phyloP scores from a whole-genome alignment of 768 basidiomycete species.

The Plicaturopsis crispa region DNA sequence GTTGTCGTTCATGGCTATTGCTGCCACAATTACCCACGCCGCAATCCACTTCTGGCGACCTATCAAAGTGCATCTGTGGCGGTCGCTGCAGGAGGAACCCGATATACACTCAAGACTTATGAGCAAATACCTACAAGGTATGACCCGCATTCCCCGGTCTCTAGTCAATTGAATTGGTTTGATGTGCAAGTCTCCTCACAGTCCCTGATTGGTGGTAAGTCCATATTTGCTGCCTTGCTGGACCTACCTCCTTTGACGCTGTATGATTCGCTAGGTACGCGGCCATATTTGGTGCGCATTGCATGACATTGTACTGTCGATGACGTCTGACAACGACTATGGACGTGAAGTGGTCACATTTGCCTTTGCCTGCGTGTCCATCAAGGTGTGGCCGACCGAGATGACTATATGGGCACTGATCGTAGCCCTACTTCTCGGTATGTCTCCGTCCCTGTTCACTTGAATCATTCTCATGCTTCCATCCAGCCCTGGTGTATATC shows the following conservation, averaged over 20 bases:
- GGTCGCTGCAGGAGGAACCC: slow-evolving; percentile 36
- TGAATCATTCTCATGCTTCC: not conserved
- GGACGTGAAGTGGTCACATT: slow-evolving; percentile 26
- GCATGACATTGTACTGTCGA: too few relatives aligned
- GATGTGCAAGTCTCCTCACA: not conserved
- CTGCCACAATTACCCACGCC: slow-evolving; percentile 37
- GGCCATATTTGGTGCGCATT: slow-evolving; percentile 3
- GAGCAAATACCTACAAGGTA: slow-evolving; percentile 26
- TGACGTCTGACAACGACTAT: too few relatives aligned
- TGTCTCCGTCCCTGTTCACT: not conserved
- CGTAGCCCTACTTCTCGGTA: slow-evolving; percentile 16
- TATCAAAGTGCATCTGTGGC: slow-evolving; percentile 32
- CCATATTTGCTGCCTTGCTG: slow-evolving; percentile 30
- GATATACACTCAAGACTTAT: slow-evolving; percentile 46
- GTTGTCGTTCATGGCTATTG: slow-evolving; percentile 30
- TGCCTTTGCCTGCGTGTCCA: slow-evolving; percentile 24
- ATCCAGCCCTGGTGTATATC: slow-evolving; percentile 20
- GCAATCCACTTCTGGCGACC: slow-evolving; percentile 38
- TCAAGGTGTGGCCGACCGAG: slow-evolving; percentile 30
- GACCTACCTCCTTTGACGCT: slow-evolving; percentile 7
- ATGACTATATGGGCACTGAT: slow-evolving; percentile 32
- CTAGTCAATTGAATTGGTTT: too few relatives aligned
- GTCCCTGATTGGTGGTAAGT: slow-evolving; percentile 51
- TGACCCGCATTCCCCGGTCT: slow-evolving; percentile 6
- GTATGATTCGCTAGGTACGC: slow-evolving; percentile 1